A percentile compares a stretch with the other conserved stretches of the same genome.
These are phyloP conservation scores for Pyrenopolyporus hunteri DNA, from an alignment of 495 filamentous ascomycete species.

Conservation along the genomic window DNA sequence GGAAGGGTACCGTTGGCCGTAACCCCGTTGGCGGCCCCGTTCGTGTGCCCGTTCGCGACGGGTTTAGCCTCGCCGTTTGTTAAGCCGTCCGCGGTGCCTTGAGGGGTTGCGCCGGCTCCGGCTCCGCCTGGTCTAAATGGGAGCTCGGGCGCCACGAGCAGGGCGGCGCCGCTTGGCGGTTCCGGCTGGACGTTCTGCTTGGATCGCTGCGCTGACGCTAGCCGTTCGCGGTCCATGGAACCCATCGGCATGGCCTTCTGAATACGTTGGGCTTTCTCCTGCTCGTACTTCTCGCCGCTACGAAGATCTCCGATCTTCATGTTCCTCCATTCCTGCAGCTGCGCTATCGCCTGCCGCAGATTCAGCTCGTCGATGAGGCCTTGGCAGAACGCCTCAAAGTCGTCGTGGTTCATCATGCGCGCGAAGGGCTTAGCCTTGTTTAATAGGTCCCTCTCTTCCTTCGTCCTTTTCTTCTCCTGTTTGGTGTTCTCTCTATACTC, in stretches of 20 bases:
- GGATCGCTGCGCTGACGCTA: conserved; percentile 66
- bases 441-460: conserved; percentile 88
- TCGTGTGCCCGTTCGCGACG: conserved; percentile 49
- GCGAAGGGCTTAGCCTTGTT: conserved; percentile 96
- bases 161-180: conserved; percentile 69
- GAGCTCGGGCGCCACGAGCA: conserved; percentile 78
- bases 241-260: conserved; percentile 73
- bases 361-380: conserved; percentile 89
- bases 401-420: conserved; percentile 91
- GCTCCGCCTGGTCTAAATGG: conserved; percentile 55
- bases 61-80: conserved; percentile 47
- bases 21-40: conserved; percentile 44
- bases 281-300: conserved; percentile 91
- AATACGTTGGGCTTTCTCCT: conserved; percentile 80
- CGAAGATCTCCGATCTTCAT: conserved; percentile 82
- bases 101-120: conserved; percentile 24
- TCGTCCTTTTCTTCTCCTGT: conserved; percentile 90
- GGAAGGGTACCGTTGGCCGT: conserved; percentile 46
- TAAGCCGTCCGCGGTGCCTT: conserved; percentile 32
- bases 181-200: conserved; percentile 68
- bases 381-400: conserved; percentile 84
- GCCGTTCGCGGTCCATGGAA: conserved; percentile 76
- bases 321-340: conserved; percentile 92
- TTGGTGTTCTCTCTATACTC: conserved; percentile 90
- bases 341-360: conserved; percentile 83